Percentiles rank a stretch among this genome's conserved stretches.
These are phyloP conservation scores for Agrostemma githago DNA, from an alignment of 148 eudicot genomes.

Conservation along the genomic window DNA sequence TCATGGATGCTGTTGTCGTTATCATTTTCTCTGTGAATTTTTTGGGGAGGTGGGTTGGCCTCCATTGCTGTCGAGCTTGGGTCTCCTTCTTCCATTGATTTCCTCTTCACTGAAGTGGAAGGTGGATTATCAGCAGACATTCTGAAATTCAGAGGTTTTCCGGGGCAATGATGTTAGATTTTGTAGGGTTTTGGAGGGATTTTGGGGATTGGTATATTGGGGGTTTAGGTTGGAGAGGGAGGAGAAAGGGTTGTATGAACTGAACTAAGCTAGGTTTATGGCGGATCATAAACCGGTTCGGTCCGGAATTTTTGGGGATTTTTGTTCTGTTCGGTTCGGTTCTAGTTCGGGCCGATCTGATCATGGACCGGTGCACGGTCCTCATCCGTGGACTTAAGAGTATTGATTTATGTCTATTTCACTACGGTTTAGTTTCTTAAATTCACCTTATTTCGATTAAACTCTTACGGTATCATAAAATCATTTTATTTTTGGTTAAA, in stretches of 20 bases:
- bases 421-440: too few species aligned
- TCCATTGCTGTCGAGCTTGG: constrained; percentile 10
- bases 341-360: too few species aligned
- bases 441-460: too few species aligned
- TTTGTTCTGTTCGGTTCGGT: too few species aligned
- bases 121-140: background rate
- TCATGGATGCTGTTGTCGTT: background rate
- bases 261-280: background rate
- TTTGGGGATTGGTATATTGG: background rate
- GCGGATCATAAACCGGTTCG: too few species aligned
- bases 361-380: too few species aligned
- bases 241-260: background rate
- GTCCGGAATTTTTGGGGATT: too few species aligned
- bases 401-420: too few species aligned
- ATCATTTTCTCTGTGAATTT: constrained; percentile 12
- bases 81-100: constrained; percentile 32
- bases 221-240: background rate
- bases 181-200: background rate
- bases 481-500: too few species aligned
- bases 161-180: background rate
- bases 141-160: background rate
- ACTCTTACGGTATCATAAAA: too few species aligned
- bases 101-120: constrained; percentile 58
- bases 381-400: too few species aligned
- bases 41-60: constrained; percentile 23